Conservation (phyloP, 768 basidiomycete genomes). For the Cyclocybe aegerita region DNA sequence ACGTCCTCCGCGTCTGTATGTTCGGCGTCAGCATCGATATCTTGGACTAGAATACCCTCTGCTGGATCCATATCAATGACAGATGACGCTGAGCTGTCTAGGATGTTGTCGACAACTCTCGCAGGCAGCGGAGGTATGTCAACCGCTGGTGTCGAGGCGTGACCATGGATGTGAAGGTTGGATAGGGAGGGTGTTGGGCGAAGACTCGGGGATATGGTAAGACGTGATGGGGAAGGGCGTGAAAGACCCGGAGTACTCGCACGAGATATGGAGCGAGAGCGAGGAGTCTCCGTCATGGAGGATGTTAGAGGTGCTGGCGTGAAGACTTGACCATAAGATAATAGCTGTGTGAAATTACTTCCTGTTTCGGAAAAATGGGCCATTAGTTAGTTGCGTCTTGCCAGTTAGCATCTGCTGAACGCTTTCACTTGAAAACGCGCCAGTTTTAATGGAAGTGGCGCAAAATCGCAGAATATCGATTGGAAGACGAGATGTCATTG, state of each 20-base stretch:
- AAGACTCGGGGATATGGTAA: slow-evolving; percentile 49
- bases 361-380: too few species aligned
- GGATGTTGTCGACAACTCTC: slow-evolving; percentile 28
- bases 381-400: too few species aligned
- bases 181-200: slow-evolving; percentile 57
- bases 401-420: too few species aligned
- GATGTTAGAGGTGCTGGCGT: not conserved
- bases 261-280: slow-evolving; percentile 29
- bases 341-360: not conserved
- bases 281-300: slow-evolving; percentile 29
- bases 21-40: slow-evolving; percentile 64
- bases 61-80: slow-evolving; percentile 63
- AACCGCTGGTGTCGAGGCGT: slow-evolving; percentile 36
- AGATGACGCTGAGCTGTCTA: slow-evolving; percentile 72
- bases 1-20: slow-evolving; percentile 55
- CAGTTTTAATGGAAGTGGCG: too few species aligned
- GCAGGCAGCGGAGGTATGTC: slow-evolving; percentile 19
- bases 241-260: slow-evolving; percentile 24
- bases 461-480: slow-evolving; percentile 11
- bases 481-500: slow-evolving; percentile 6
- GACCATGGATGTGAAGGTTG: slow-evolving; percentile 55
- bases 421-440: too few species aligned
- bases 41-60: slow-evolving; percentile 72
- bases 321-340: too few species aligned
- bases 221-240: slow-evolving; percentile 48